Conservation (phyloP, 192 early-diverging fungal species). For the Pecoramyces ruminantium region DNA sequence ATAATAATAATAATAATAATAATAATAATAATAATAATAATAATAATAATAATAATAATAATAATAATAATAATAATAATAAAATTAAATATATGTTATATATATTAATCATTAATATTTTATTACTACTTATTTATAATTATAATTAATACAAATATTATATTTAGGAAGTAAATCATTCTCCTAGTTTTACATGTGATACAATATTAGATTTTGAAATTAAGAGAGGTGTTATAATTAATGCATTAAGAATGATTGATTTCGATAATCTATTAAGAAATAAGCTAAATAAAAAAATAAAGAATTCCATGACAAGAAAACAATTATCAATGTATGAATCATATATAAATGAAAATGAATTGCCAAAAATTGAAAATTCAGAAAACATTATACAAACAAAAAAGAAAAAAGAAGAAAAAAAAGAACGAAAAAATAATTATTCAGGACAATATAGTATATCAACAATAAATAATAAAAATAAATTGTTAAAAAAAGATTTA, state of each 20-base stretch:
- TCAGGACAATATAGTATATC: background rate
- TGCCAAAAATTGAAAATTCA: background rate
- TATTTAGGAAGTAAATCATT: slow-evolving; percentile 39
- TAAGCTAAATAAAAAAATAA: background rate
- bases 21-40: no score
- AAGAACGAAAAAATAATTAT: background rate
- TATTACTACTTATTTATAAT: no score
- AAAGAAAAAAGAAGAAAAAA: background rate
- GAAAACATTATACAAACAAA: background rate
- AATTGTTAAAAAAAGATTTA: background rate
- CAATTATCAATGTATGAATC: background rate
- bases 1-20: no score
- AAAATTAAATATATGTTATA: no score
- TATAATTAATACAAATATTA: no score
- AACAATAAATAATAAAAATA: background rate
- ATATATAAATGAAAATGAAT: background rate
- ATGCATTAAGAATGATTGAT: slow-evolving; percentile 19
- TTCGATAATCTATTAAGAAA: background rate
- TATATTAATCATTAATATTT: no score
- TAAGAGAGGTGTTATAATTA: slow-evolving; percentile 27
- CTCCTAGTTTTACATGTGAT: slow-evolving; percentile 36
- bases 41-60: no score
- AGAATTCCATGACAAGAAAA: no score
- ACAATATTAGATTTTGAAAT: slow-evolving; percentile 28
- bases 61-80: no score